These are phyloP conservation scores for Colletotrichum musae DNA, from an alignment of 2,329 filamentous ascomycete species.

Conservation along the genomic window DNA sequence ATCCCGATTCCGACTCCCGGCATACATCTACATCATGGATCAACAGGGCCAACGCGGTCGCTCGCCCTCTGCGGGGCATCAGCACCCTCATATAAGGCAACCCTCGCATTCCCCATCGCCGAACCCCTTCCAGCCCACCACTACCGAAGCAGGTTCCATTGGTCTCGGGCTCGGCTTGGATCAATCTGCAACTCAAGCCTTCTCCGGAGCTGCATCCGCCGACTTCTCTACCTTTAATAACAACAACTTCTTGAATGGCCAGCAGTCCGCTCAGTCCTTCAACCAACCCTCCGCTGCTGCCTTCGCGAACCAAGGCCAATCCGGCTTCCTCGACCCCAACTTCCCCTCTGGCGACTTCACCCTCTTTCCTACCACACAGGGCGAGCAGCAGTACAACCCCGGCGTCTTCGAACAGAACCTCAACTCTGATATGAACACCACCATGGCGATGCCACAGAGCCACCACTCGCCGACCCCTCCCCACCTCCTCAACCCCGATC, in stretches of 20 bases:
- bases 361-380: constrained; percentile 70
- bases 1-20: constrained; percentile 41
- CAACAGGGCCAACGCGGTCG: constrained; percentile 65
- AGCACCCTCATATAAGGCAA: constrained; percentile 77
- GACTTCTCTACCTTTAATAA: constrained; percentile 63
- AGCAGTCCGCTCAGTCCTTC: constrained; percentile 59
- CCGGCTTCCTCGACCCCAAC: constrained; percentile 64
- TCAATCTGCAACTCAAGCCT: constrained; percentile 60
- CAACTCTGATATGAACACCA: constrained; percentile 63
- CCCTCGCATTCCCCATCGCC: constrained; percentile 73
- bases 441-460: constrained; percentile 69
- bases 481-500: constrained; percentile 67
- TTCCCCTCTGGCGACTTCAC: constrained; percentile 73
- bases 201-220: constrained; percentile 55
- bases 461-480: constrained; percentile 71
- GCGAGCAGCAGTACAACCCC: constrained; percentile 71
- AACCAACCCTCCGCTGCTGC: constrained; percentile 53
- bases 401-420: constrained; percentile 71
- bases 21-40: constrained; percentile 53
- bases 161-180: constrained; percentile 73
- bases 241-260: constrained; percentile 65
- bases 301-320: constrained; percentile 59
- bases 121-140: constrained; percentile 66
- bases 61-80: constrained; percentile 73
- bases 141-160: constrained; percentile 56